Evolutionary conservation across 1,284 basidiomycete genomes (phyloP).

Genomic region (Ganoderma sinense): DNA sequence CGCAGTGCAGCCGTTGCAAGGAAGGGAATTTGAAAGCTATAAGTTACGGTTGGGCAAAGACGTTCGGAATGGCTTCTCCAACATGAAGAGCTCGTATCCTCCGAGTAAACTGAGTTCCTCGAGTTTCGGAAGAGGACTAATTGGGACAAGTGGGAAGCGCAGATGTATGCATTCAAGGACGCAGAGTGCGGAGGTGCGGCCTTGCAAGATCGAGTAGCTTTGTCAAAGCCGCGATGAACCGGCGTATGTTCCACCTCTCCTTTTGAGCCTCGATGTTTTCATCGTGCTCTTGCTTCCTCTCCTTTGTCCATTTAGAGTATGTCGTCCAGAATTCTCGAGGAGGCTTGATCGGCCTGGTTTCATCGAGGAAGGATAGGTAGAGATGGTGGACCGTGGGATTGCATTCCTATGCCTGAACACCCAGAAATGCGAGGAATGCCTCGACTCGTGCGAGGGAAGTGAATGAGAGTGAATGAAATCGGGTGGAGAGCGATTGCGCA

Average conservation of each 20-base stretch:
- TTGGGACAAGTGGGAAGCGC: not conserved
- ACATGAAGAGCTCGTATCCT: not conserved
- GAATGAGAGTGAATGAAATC: not conserved
- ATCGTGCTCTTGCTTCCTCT: not conserved
- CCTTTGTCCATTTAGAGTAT: not conserved
- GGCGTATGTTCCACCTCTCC: not conserved
- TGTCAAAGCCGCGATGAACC: not conserved
- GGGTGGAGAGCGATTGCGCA: not conserved
- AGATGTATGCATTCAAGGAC: not conserved
- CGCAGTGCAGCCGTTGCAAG: constrained; percentile 13
- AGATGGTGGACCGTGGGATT: not conserved
- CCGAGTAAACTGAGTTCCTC: not conserved
- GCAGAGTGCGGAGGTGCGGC: not conserved
- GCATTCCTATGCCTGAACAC: not conserved
- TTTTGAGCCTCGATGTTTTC: not conserved
- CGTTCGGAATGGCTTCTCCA: not conserved
- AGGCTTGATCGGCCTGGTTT: not conserved
- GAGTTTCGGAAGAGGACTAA: not conserved
- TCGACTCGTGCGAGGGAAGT: not conserved
- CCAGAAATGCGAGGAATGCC: not conserved
- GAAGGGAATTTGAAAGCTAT: not conserved
- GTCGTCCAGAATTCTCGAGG: not conserved
- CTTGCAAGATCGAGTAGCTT: not conserved
- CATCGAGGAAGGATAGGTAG: not conserved
- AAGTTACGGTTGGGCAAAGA: not conserved